Base-by-base conservation (phyloP, 1,284 basidiomycete species). In the Leccinum huronense region DNA sequence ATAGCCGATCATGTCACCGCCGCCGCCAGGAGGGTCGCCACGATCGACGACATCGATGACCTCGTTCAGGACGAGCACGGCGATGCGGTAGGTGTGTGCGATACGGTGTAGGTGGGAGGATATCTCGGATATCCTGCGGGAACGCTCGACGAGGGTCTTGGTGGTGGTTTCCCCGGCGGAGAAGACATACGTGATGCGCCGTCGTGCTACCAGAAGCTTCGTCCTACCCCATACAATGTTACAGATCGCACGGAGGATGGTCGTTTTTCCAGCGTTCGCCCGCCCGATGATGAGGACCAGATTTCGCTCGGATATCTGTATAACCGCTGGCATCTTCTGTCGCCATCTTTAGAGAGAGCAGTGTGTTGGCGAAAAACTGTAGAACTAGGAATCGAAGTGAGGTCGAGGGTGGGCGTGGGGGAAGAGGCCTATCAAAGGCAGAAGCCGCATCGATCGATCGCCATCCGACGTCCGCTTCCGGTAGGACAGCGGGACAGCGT, bases 11-110 rank as follows among this genome's bases (percentile, higher is more conserved):
- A 59, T 63, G 16, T 67, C 19, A 19, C 19, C 45, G 8, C 42
- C 19, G 2, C 40, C 71, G 7, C 64, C 61, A 59, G 63, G 66
- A 48, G 66, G 65, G 6, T 72, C 63, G 10, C 61, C 70, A 14
- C 75, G 77, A 34, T 84, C 77, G 66, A 94, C 88, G 7, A 85
- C 86, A 70, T 94, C 91, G n/a, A 86, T 81, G 2, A 95, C 93
- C 75, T 95, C 91, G 75, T 96, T 96, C 55, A 97, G 78, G 45
- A 96, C 87, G 30, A 97, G 78, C 34, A 97, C 80, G 0, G 93
- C 92, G 30, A 95, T 74, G 38, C 80, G 78, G 70, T 90, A 81
- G 63, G 77, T 80, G 66, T 78, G 79, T 0, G 91, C 92, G 16
- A 95, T 78, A 3, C 75, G 70, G 73, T 94, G 93, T 7, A 96